Base-by-base conservation (phyloP, 176 grass and related monocot genomes). In the Otatea glauca region DNA sequence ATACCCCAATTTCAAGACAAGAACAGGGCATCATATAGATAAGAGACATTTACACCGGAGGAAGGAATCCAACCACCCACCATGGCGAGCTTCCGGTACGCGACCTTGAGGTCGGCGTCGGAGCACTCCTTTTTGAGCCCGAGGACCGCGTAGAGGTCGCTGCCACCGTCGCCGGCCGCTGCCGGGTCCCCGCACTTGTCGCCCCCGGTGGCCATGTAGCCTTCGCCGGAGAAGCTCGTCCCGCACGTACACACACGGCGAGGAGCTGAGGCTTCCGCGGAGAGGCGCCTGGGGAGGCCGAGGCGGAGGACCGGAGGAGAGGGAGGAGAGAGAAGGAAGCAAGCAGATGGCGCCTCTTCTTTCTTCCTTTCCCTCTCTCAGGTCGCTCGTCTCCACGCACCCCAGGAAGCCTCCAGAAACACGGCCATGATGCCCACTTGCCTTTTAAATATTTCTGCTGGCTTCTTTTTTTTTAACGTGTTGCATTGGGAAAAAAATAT, bases 111-210 rank as follows among this genome's bases (percentile, higher is more conserved):
- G 55, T 98, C 96, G 6, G 77, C 72, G 54, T 90, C 91, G 56
- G 93, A 86, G 82, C 96, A 98, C 88, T 95, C 96, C 87, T 93
- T 98, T 21, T 78, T 89, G 27, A 98, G 89, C 51, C 96, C 93
- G 5, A 98, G 88, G 0, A 98, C 93, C 9, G 87, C 80, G 76
- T 98, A 98, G 9, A 98, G 90, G 76, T 98, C 91, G 71, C 54
- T 50, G 45, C 67, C 85, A 17, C 42, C 67, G 7, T 34, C 86
- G 2, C 20, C 23, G 43, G 18, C 67, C 48, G 42, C 15, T 9
- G 59, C 58, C 17, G 23, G 72, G 56, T 75, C 87, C 44, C 58
- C 65, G 50, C 56, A 82, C 85, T 83, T 92, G 10, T 81, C 72
- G 20, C 68, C 80, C 45, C 86, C 89, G 45, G 49, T 53, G 34